A percentile compares a stretch with the other conserved stretches of the same genome.
Conservation (phyloP, 2,329 filamentous ascomycete species). For the Fusarium sambucinum region DNA sequence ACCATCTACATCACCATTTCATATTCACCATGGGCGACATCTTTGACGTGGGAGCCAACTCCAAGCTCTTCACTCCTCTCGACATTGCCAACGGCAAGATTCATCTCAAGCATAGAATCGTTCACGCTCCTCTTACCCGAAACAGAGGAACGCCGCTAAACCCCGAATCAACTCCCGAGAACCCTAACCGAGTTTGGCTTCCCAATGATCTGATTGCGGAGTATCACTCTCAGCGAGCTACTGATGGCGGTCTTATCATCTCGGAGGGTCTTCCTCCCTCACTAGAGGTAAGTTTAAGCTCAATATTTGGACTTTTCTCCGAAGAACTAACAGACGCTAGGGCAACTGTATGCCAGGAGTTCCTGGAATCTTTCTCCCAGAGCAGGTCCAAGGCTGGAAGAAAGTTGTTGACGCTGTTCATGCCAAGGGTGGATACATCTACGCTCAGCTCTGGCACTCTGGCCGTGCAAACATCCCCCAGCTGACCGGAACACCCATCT, state of each 20-base stretch:
- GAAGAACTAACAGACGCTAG: slow-evolving; percentile 15
- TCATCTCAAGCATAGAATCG: slow-evolving; percentile 63
- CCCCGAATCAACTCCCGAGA: slow-evolving; percentile 58
- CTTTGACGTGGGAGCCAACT: slow-evolving; percentile 17
- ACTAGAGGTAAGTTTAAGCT: slow-evolving; percentile 45
- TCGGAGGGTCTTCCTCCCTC: slow-evolving; percentile 63
- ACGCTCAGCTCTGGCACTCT: slow-evolving; percentile 68
- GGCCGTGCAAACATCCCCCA: slow-evolving; percentile 56
- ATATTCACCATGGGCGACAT: slow-evolving; percentile 30
- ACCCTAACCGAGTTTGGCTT: slow-evolving; percentile 56
- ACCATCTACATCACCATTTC: not conserved
- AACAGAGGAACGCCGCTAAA: slow-evolving; percentile 62
- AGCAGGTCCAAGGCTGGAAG: slow-evolving; percentile 69
- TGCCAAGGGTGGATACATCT: slow-evolving; percentile 69
- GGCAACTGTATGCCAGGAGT: slow-evolving; percentile 58
- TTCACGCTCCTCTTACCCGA: slow-evolving; percentile 65
- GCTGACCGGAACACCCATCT: slow-evolving; percentile 53
- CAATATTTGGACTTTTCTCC: fast-evolving
- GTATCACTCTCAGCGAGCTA: slow-evolving; percentile 60
- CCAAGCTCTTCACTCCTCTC: slow-evolving; percentile 51
- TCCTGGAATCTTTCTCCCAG: slow-evolving; percentile 68
- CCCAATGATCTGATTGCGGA: slow-evolving; percentile 56
- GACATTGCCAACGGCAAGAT: slow-evolving; percentile 58
- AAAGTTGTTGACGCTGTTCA: slow-evolving; percentile 72
- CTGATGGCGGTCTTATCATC: slow-evolving; percentile 57